Base-by-base conservation (phyloP, 2,329 filamentous ascomycete genomes). In the Ophiognomonia clavigignenti-juglandacearum region DNA sequence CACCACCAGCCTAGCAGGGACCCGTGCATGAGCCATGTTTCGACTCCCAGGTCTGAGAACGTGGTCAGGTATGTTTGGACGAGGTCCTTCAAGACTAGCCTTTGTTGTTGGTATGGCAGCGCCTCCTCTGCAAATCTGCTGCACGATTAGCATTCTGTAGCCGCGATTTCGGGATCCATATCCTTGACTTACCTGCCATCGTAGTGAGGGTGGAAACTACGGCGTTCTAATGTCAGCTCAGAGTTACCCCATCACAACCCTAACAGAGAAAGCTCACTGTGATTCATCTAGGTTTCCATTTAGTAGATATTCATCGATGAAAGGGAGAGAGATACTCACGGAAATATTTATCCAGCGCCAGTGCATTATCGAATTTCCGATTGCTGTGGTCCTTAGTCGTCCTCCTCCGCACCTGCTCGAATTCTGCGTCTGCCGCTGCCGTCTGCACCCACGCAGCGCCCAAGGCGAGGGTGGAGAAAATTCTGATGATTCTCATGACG, bases 1-100 rank as follows among this genome's bases (percentile, higher is more conserved):
- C 87, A 92, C 86, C 86, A 92, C 88, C 88, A 93, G 6, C 87
- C 88, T 26, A 93, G 70, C 24, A 92, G 69, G n/a, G 85, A 86
- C n/a, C 86, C 85, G 60, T 92, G 87, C 58, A 88, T 86, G 50
- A 92, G 78, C 88, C 88, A 92, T 6, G 87, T 90, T 62, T 91
- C 83, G 48, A 90, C 64, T 2, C 80, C 77, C 24, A 87, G 71
- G 31, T 80, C 75, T 40, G 72, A 69, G 58, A 86, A 85, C 24
- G 83, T 86, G 35, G 76, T 70, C 39, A 92, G 71, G 61, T 90
- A 92, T 23, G 86, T 82, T 57, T 83, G 79, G 43, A 89, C 74
- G 56, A 92, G 78, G 54, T 82, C 74, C 42, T 73, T 75, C 48
- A 90, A 72, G 1, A 78, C 82, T 23, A 80, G 72, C 19, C 72